These are phyloP conservation scores for Pseudopithomyces chartarum DNA, from an alignment of 2,329 filamentous ascomycete species.

Conservation along the genomic window DNA sequence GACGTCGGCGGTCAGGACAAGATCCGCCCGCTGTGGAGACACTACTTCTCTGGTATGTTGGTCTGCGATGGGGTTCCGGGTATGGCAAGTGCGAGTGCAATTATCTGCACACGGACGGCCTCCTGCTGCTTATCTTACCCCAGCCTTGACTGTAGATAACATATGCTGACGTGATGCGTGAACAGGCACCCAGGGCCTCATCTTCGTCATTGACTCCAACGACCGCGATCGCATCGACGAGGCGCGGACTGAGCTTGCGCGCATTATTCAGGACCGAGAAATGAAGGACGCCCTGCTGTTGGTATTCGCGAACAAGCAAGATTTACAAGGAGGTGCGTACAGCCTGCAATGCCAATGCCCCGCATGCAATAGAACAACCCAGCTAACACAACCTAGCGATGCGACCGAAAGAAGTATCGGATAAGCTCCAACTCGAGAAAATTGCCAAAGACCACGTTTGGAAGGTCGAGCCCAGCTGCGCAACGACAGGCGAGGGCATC, in stretches of 20 bases:
- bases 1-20: conserved; percentile 99
- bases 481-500: conserved; percentile 58
- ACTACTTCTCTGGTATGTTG: conserved; percentile 87
- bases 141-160: too few species aligned
- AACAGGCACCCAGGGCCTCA: conserved; percentile 89
- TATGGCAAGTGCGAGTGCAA: conserved; percentile 34
- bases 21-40: conserved; percentile 98
- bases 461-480: conserved; percentile 61
- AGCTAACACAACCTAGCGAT: conserved; percentile 46
- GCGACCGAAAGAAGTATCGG: conserved; percentile 56
- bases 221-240: conserved; percentile 98
- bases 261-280: conserved; percentile 99
- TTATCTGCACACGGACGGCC: conserved; percentile 16
- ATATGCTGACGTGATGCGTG: conserved; percentile 12
- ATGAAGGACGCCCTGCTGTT: conserved; percentile 95
- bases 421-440: conserved; percentile 53
- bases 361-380: neutral
- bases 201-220: conserved; percentile 99
- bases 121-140: conserved; percentile 9
- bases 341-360: neutral
- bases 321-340: conserved; percentile 80
- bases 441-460: conserved; percentile 59
- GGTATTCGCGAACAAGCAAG: conserved; percentile 99
- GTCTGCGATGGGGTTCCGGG: conserved; percentile 29
- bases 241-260: conserved; percentile 93